Evolutionary conservation across 106 monocot genomes (phyloP).

Genomic region (Gastrodia elata): DNA sequence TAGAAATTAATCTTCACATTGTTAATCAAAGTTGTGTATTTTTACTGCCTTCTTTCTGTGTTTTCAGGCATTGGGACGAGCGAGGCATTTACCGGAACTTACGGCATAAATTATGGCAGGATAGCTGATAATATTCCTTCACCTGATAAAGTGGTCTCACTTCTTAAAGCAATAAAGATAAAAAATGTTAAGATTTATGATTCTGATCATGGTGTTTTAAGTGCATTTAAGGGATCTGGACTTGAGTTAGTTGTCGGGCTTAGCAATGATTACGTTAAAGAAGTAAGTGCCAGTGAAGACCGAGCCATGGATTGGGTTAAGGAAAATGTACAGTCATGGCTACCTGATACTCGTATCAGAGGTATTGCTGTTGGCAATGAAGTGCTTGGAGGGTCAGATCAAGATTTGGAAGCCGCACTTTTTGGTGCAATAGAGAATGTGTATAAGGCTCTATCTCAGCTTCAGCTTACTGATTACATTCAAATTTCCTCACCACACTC

Average conservation of each 20-base stretch:
- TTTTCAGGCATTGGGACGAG: constrained; percentile 27
- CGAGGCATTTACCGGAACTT: constrained; percentile 67
- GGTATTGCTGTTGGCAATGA: constrained; percentile 89
- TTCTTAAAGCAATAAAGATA: constrained; percentile 66
- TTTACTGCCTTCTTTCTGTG: background rate
- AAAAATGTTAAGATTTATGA: constrained; percentile 84
- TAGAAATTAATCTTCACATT: background rate
- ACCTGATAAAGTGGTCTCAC: constrained; percentile 59
- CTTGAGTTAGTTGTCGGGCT: constrained; percentile 51
- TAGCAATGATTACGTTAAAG: constrained; percentile 51
- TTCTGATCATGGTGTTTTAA: constrained; percentile 61
- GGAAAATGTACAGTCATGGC: constrained; percentile 70
- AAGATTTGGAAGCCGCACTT: constrained; percentile 41
- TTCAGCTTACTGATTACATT: constrained; percentile 44
- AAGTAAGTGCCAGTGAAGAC: constrained; percentile 45
- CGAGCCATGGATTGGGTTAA: constrained; percentile 69
- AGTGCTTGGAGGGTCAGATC: constrained; percentile 57
- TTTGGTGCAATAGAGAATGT: constrained; percentile 65
- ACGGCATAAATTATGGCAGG: constrained; percentile 85
- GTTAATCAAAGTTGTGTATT: background rate
- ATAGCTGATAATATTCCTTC: constrained; percentile 73
- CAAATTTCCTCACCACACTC: constrained; percentile 76
- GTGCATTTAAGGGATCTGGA: constrained; percentile 75
- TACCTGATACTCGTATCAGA: constrained; percentile 51
- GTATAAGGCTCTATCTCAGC: constrained; percentile 39